Evolutionary conservation across 345 rosid genomes (phyloP).

Genomic region (Populus ilicifolia): DNA sequence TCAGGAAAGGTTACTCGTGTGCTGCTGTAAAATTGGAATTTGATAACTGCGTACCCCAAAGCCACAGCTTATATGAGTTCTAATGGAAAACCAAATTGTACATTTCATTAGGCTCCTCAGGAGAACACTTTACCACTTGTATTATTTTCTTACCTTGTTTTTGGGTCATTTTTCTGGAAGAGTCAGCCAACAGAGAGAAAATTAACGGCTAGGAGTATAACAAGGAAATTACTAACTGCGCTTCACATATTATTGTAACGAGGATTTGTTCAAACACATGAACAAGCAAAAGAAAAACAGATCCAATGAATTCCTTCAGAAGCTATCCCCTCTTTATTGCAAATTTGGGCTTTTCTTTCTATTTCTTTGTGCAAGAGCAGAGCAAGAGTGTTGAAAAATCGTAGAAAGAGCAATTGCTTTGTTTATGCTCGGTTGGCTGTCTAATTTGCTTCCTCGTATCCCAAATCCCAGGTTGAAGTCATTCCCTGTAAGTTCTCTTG

Average conservation of each 20-base stretch:
- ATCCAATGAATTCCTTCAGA: neutral
- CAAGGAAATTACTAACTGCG: neutral
- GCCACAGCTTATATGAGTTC: constrained; percentile 60
- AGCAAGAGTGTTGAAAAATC: too few relatives aligned
- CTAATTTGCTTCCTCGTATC: constrained; percentile 5
- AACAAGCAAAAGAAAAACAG: neutral
- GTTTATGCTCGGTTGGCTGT: neutral
- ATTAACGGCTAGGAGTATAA: neutral
- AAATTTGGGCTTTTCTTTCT: neutral
- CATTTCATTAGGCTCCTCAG: constrained; percentile 7
- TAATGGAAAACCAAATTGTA: constrained; percentile 15
- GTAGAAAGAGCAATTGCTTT: neutral
- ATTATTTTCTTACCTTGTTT: neutral
- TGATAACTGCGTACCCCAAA: constrained; percentile 56
- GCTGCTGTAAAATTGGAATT: constrained; percentile 39
- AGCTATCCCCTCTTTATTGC: neutral
- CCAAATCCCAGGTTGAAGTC: constrained; percentile 42
- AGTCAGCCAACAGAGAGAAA: neutral
- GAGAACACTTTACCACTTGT: neutral
- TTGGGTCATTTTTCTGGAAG: neutral
- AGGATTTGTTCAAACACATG: neutral
- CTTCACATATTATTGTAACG: neutral
- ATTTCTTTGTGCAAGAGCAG: neutral
- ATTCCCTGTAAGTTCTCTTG: constrained; percentile 2
- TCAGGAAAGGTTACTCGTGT: constrained; percentile 72